Conservation (phyloP, 2,329 filamentous ascomycete genomes). For the Venturia aucupariae region DNA sequence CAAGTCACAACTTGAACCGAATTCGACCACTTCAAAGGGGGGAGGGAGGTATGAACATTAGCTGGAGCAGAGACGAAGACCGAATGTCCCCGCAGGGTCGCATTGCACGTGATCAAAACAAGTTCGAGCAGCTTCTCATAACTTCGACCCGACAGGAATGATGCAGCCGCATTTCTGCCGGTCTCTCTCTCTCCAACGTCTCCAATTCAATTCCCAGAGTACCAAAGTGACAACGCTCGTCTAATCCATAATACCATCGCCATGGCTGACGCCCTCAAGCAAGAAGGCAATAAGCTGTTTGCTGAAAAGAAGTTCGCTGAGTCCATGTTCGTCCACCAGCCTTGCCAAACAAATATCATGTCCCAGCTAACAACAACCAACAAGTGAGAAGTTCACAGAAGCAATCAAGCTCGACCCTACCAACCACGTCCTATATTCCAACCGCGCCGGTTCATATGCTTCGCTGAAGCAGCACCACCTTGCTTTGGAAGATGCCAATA, state of each 20-base stretch:
- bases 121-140: not conserved
- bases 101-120: not conserved
- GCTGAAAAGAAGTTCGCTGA: slow-evolving; percentile 93
- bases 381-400: slow-evolving; percentile 84
- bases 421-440: slow-evolving; percentile 97
- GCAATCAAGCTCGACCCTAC: slow-evolving; percentile 79
- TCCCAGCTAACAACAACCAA: slow-evolving; percentile 10
- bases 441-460: slow-evolving; percentile 79
- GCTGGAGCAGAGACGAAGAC: not conserved
- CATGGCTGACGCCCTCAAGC: slow-evolving; percentile 80
- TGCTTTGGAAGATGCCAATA: slow-evolving; percentile 81
- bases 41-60: no score
- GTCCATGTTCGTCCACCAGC: slow-evolving; percentile 65
- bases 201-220: no score
- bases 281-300: slow-evolving; percentile 97
- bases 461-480: slow-evolving; percentile 82
- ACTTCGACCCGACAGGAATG: not conserved
- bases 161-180: not conserved
- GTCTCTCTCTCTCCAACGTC: not conserved
- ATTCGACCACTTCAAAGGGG: not conserved
- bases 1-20: not conserved
- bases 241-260: slow-evolving; percentile 17
- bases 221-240: not conserved
- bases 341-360: slow-evolving; percentile 10
- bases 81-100: not conserved